Conservation (phyloP, 768 basidiomycete genomes). For the Strobilomyces echinocephalus region DNA sequence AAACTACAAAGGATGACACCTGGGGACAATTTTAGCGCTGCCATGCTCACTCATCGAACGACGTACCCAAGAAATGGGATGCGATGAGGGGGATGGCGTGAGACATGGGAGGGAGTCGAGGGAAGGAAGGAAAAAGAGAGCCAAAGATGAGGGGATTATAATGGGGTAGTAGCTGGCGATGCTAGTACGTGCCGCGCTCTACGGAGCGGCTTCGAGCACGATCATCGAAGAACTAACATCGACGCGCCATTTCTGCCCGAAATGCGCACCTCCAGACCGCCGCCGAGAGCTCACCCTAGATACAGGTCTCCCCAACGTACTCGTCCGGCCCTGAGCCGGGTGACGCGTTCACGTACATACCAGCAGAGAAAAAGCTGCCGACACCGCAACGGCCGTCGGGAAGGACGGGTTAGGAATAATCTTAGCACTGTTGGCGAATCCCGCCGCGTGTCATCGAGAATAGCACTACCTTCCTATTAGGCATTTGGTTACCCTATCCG, state of each 20-base stretch:
- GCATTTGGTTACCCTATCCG: neutral
- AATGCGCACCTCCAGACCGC: neutral
- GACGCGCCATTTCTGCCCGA: slow-evolving; percentile 3
- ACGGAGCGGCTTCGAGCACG: slow-evolving; percentile 30
- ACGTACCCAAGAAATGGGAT: slow-evolving; percentile 28
- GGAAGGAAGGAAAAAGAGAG: slow-evolving; percentile 1
- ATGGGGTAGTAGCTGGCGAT: slow-evolving; percentile 13
- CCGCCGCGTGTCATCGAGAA: slow-evolving; percentile 5
- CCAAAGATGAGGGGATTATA: slow-evolving; percentile 4
- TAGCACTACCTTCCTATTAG: neutral
- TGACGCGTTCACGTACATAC: neutral
- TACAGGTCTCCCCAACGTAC: neutral
- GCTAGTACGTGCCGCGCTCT: slow-evolving; percentile 27
- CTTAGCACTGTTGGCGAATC: slow-evolving; percentile 1
- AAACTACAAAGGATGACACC: slow-evolving; percentile 31
- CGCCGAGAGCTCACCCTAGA: neutral
- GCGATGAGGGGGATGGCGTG: slow-evolving; percentile 19
- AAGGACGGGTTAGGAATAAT: slow-evolving; percentile 6
- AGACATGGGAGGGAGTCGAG: slow-evolving; percentile 12
- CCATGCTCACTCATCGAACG: neutral
- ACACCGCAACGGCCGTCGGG: neutral
- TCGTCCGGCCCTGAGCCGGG: neutral
- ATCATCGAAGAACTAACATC: slow-evolving; percentile 25
- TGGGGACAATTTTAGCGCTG: slow-evolving; percentile 9
- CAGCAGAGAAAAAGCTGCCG: neutral